Evolutionary conservation across 148 eudicot species (phyloP), one percentile per base, ranked within the genome.

Genomic region (Cornus kousa): DNA sequence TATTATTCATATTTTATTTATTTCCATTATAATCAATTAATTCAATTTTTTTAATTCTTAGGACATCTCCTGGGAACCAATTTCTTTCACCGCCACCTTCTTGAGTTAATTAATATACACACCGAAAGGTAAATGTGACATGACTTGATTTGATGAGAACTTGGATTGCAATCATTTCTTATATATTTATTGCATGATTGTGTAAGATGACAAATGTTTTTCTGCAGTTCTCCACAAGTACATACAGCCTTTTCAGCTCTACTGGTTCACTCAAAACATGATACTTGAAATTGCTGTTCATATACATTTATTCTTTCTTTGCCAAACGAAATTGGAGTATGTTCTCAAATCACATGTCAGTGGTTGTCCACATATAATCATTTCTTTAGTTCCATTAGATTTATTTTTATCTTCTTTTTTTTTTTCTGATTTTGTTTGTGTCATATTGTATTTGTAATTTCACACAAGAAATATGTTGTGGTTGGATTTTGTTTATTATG

Each of bases 31-130:
- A 16, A 37, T 53, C 28, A 9, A 31, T 66, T 80, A 35, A 71
- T 22, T 17, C n/a, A 53, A 66, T 68, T 23, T 77, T 37, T 67
- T 77, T 71, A 12, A 19, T 80, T 75, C 33, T 60, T 70, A 94
- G 98, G 87, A 86, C 55, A 74, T 80, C 88, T 77, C 95, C 98
- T 20, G 97, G 98, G 65, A 94, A 94, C 84, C 79, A 78, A 53
- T 77, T 90, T 22, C 78, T 87, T 79, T 60, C 75, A 11, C 90
- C 84, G 43, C 80, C 84, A 2, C 80, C 70, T 62, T 70, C 83
- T 70, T 91, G 89, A 90, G 67, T 62, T 70, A 28, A 59, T 28
- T 19, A 24, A 31, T 33, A 9, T 62, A 28, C 67, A 39, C 72
- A 71, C 68, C 48, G n/a, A 31, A 74, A 71, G 80, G 77, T 74